Evolutionary conservation across 345 rosid genomes (phyloP), one percentile per base, ranked within the genome.

Genomic region (Acer saccharum): DNA sequence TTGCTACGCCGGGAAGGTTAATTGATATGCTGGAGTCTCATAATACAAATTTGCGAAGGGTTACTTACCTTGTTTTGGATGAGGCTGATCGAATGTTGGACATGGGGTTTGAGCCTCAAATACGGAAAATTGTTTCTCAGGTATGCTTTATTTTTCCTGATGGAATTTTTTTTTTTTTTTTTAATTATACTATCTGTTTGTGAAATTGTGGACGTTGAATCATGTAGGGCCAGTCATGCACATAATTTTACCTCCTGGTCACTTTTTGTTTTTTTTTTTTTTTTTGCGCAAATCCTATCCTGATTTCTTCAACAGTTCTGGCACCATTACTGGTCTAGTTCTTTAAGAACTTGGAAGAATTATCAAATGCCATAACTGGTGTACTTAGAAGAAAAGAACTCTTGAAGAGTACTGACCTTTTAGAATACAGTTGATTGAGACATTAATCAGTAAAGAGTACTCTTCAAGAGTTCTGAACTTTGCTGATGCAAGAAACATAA

Each of bases 11-110:
- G 3, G 98, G 99, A 81, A 91, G 99, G 89, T 84, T 97, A 82
- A 97, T 94, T 78, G 99, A 97, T 87, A 97, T 97, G 99, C 68
- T 97, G 88, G 99, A 97, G 81, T 94, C 98, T 0, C 92, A 94
- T 84, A 89, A 93, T 79, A 97, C 99, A 61, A 97, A 97, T 80
- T 77, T 97, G 85, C 88, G 96, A 68, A 89, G 99, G 76, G 98
- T 97, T 78, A 97, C 99, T 57, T 97, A 97, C 79, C 94, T 97
- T 71, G 99, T 97, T 41, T 78, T 97, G 89, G 99, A 97, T 80
- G 99, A 97, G 79, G 99, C 99, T 74, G 99, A 97, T 89, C 86
- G 99, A 79, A 97, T 97, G 99, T 85, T 97, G 58, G 98, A 97
- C 81, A 97, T 97, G 99, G 99, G 99, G 7, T 97, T 97, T 73